phyloP scores from a whole-genome alignment of 2,329 filamentous ascomycete genomes.

The Rutstroemia sydowiana region DNA sequence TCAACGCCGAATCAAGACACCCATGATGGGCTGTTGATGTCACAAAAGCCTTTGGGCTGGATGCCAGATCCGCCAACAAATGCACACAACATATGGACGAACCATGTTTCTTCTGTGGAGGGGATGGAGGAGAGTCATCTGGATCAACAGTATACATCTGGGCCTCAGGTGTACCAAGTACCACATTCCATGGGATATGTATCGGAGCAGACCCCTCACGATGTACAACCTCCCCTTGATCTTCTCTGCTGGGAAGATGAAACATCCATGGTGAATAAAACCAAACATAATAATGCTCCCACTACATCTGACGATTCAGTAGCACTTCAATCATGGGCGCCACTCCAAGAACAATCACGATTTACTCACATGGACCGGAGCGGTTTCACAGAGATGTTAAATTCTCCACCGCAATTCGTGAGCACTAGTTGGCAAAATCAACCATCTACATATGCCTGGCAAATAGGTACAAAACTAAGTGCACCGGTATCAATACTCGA shows the following conservation, averaged over 20 bases:
- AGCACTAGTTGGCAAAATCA: slow-evolving; percentile 26
- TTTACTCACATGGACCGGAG: slow-evolving; percentile 19
- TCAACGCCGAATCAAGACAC: not conserved
- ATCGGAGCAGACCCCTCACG: not conserved
- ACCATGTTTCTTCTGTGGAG: slow-evolving; percentile 6
- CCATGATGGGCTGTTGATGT: not conserved
- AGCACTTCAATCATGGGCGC: slow-evolving; percentile 20
- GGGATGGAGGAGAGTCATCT: not conserved
- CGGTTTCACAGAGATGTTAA: not conserved
- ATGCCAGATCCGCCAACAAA: slow-evolving; percentile 12
- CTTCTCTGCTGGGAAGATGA: not conserved
- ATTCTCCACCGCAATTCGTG: slow-evolving; percentile 3
- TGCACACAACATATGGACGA: slow-evolving; percentile 19
- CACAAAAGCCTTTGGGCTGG: slow-evolving; percentile 1
- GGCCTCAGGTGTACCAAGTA: not conserved
- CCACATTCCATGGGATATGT: not conserved
- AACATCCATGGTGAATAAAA: not conserved
- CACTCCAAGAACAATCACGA: slow-evolving; percentile 25
- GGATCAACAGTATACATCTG: not conserved
- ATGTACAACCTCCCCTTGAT: not conserved
- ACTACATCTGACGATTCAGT: slow-evolving; percentile 10
- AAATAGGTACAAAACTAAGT: slow-evolving; percentile 28
- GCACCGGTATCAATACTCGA: slow-evolving; percentile 24
- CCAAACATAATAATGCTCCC: not conserved
- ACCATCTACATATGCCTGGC: slow-evolving; percentile 27